Evolutionary conservation across 192 early-diverging fungal genomes (phyloP).

Genomic region (Lunasporangiospora selenospora): DNA sequence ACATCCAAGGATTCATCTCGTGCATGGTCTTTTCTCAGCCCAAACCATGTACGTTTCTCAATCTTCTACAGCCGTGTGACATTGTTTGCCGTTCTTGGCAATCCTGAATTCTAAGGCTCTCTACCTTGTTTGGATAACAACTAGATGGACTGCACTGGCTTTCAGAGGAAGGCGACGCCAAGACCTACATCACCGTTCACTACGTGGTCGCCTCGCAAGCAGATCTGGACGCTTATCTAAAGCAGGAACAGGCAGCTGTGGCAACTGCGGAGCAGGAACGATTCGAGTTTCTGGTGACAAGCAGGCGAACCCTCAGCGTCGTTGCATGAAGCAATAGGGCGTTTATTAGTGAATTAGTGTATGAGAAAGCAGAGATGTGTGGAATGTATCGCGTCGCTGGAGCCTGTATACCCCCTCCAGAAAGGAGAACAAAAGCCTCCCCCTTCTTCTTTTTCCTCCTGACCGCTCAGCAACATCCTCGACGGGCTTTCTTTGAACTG

Average conservation of each 20-base stretch:
- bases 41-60: constrained; percentile 39
- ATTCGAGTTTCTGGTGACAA: constrained; percentile 45
- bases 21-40: constrained; percentile 48
- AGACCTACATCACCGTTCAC: constrained; percentile 47
- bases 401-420: no score
- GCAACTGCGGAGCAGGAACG: constrained; percentile 38
- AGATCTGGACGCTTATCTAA: constrained; percentile 26
- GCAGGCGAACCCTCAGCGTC: constrained; percentile 39
- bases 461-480: constrained; percentile 6
- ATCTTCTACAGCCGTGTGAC: no score
- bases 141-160: constrained; percentile 46
- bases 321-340: no score
- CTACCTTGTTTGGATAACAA: neutral
- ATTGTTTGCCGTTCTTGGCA: no score
- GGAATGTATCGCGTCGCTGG: no score
- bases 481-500: neutral
- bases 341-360: no score
- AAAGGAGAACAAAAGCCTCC: no score
- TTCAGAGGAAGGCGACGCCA: constrained; percentile 42
- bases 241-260: constrained; percentile 22
- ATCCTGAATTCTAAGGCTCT: no score
- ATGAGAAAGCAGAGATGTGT: no score
- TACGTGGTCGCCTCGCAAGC: constrained; percentile 39
- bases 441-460: no score
- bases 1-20: constrained; percentile 38